Percentiles rank a stretch among this genome's conserved stretches.
Conservation (phyloP, 2,329 filamentous ascomycete species). For the Sarocladiaceae sp. region DNA sequence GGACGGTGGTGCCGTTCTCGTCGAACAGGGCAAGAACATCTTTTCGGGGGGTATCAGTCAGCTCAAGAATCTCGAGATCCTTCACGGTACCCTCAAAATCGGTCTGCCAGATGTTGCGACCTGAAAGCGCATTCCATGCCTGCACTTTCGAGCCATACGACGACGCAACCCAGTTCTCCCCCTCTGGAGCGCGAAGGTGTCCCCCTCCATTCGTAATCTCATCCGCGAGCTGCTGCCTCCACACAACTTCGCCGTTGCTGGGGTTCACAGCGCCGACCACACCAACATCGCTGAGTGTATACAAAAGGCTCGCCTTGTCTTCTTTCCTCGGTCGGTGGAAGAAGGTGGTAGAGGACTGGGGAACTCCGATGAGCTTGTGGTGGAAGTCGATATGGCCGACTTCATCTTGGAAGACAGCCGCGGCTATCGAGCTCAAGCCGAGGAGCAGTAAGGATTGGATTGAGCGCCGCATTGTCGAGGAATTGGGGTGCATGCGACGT, state of each 20-base stretch:
- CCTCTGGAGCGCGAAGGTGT: slow-evolving; percentile 70
- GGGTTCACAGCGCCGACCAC: slow-evolving; percentile 88
- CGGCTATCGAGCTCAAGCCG: slow-evolving; percentile 37
- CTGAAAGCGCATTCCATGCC: slow-evolving; percentile 80
- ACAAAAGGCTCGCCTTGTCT: slow-evolving; percentile 84
- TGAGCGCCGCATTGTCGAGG: slow-evolving; percentile 30
- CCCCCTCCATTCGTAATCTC: slow-evolving; percentile 42
- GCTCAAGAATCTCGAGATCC: slow-evolving; percentile 74
- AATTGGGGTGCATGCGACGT: slow-evolving; percentile 10
- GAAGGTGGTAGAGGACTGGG: slow-evolving; percentile 80
- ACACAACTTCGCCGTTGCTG: slow-evolving; percentile 76
- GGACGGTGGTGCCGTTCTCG: slow-evolving; percentile 50
- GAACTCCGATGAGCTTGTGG: slow-evolving; percentile 79
- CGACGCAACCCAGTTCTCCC: slow-evolving; percentile 72
- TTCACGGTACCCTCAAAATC: slow-evolving; percentile 54
- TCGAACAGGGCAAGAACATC: slow-evolving; percentile 69
- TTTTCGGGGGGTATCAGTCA: slow-evolving; percentile 59
- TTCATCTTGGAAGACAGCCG: slow-evolving; percentile 82
- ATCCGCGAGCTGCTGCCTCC: slow-evolving; percentile 72
- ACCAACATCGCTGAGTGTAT: slow-evolving; percentile 80
- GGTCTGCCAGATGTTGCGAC: slow-evolving; percentile 72
- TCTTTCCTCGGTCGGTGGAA: slow-evolving; percentile 82
- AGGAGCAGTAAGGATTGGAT: slow-evolving; percentile 33
- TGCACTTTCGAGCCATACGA: slow-evolving; percentile 67
- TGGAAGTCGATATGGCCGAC: slow-evolving; percentile 92